A percentile compares a stretch with the other conserved stretches of the same genome.
These are phyloP conservation scores for Cladosporium velox DNA, from an alignment of 2,329 filamentous ascomycete species.

Conservation along the genomic window DNA sequence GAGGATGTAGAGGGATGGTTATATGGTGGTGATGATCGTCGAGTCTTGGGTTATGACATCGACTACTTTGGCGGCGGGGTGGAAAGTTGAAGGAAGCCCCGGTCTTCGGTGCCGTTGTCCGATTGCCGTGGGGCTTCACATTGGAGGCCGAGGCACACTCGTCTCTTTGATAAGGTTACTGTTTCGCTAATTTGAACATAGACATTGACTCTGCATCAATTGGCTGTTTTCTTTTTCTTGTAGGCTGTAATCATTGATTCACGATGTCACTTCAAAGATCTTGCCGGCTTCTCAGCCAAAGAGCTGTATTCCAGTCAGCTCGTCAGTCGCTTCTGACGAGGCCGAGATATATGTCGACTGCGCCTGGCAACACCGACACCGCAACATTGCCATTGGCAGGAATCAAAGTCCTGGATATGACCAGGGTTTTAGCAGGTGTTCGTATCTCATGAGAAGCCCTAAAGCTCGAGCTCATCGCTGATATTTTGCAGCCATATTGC, in stretches of 20 bases:
- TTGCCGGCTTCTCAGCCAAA: slow-evolving; percentile 25
- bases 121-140: slow-evolving; percentile 2
- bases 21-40: slow-evolving; percentile 16
- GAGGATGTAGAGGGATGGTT: not conserved
- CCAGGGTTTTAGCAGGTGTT: slow-evolving; percentile 89
- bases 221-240: not conserved
- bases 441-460: not conserved
- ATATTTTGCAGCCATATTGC: slow-evolving; percentile 74
- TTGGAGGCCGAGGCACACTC: slow-evolving; percentile 17
- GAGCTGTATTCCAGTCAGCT: slow-evolving; percentile 14
- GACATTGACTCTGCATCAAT: not conserved
- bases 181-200: not conserved
- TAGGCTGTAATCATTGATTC: not conserved
- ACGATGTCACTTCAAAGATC: slow-evolving; percentile 29
- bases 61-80: not conserved
- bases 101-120: slow-evolving; percentile 15
- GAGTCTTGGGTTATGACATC: slow-evolving; percentile 8
- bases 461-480: slow-evolving; percentile 6
- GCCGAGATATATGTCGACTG: slow-evolving; percentile 46
- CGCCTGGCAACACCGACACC: slow-evolving; percentile 41
- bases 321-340: slow-evolving; percentile 22
- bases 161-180: not conserved
- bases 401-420: slow-evolving; percentile 92
- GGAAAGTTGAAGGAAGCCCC: slow-evolving; percentile 4
- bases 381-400: slow-evolving; percentile 72